Base-by-base conservation (phyloP, 768 basidiomycete species). In the Psilocybe azurescens region DNA sequence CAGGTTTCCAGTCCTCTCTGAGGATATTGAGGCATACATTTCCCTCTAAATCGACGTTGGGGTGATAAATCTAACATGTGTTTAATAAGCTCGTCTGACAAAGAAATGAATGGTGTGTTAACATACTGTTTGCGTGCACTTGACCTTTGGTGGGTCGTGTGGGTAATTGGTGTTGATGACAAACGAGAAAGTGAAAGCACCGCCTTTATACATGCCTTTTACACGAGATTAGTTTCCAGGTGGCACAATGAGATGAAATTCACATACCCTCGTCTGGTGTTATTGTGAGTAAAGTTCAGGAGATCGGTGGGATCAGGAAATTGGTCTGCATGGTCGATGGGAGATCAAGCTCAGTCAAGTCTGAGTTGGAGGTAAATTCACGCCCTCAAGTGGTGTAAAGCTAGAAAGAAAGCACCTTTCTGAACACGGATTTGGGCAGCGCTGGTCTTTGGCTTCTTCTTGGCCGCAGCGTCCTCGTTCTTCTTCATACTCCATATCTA, bases 401-500 rank as follows among this genome's bases (percentile, higher is more conserved):
- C 3, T 29, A 8, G 51, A 30, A 33, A 49, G 28, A 67, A 80
- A 60, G 63, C 59, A 95, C 97, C 97, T 84, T 99, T 99, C 84
- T 99, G 97, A n/a, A 99, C 97, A 60, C 97, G 87, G 75, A 99
- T 93, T 78, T 98, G 96, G 30, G 97, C 97, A 14, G 97, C 97
- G 72, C 93, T 94, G 49, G 95, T 97, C 87, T 97, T 98, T 48
- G 97, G 97, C 84, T 91, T 94, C 88, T 89, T 97, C 91, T 95
- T 98, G 5, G 94, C 90, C 58, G 95, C 95, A 59, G 93, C 93
- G 72, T 99, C 94, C 82, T 98, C 95, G 71, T 90, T 93, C 89
- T 99, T 99, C 89, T 99, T 99, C 91, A 99, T 95, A 67, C 90
- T 94, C 91, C 97, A 98, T 72, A 99, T 98, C 97, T 99, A 48